Percentiles rank a stretch among this genome's conserved stretches.
Conservation (phyloP, 306 rosid species). For the Prunus davidiana region DNA sequence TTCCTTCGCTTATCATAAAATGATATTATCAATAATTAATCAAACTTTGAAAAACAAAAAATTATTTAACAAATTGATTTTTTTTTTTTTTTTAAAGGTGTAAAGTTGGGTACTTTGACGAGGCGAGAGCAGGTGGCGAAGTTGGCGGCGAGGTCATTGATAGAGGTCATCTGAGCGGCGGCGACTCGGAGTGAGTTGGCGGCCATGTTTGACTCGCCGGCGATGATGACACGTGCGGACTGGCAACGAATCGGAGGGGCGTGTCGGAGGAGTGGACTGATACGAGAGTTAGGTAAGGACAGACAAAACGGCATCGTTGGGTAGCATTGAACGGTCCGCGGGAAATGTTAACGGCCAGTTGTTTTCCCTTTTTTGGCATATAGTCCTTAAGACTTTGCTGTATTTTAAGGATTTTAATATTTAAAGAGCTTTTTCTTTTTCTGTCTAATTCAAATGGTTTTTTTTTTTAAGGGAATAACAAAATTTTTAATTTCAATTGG, state of each 20-base stretch:
- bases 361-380: background rate
- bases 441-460: background rate
- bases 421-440: background rate
- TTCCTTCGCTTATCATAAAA: conserved; percentile 45
- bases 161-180: conserved; percentile 93
- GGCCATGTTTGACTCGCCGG: conserved; percentile 55
- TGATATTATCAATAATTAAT: background rate
- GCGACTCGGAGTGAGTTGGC: conserved; percentile 72
- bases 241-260: conserved; percentile 10
- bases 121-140: conserved; percentile 78
- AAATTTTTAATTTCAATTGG: too few relatives aligned
- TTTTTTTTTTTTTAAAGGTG: background rate
- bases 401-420: background rate
- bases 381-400: background rate
- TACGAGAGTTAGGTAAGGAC: background rate
- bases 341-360: background rate
- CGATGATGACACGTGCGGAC: background rate
- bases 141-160: conserved; percentile 70
- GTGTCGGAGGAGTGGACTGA: conserved; percentile 8
- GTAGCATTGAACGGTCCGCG: background rate
- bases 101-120: conserved; percentile 42
- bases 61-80: background rate
- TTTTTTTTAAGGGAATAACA: too few relatives aligned
- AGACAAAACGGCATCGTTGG: conserved; percentile 19
- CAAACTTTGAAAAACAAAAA: background rate